These are phyloP conservation scores for Mortierella sp. DNA, from an alignment of 371 early-diverging fungal species.

Conservation along the genomic window DNA sequence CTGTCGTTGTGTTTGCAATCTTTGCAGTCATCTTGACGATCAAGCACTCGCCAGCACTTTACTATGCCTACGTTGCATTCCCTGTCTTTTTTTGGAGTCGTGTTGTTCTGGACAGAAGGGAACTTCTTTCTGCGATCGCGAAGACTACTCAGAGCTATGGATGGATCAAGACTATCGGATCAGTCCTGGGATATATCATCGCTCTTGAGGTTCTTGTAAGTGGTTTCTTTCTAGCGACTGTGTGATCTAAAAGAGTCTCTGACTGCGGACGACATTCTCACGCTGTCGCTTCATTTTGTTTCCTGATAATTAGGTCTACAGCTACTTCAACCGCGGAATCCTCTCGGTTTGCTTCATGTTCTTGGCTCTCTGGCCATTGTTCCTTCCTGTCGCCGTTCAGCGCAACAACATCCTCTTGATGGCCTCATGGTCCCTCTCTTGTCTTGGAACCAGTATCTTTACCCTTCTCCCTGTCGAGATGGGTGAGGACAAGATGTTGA, in stretches of 20 bases:
- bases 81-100: slow-evolving; percentile 90
- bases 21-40: slow-evolving; percentile 68
- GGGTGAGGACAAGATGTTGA: slow-evolving; percentile 78
- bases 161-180: slow-evolving; percentile 41
- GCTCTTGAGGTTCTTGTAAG: slow-evolving; percentile 81
- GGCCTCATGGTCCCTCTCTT: slow-evolving; percentile 74
- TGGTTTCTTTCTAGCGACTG: background rate
- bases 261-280: background rate
- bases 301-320: slow-evolving; percentile 69
- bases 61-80: slow-evolving; percentile 89
- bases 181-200: slow-evolving; percentile 60
- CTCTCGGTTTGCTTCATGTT: slow-evolving; percentile 67
- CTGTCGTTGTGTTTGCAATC: slow-evolving; percentile 56
- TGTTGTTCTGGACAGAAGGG: slow-evolving; percentile 63
- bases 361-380: slow-evolving; percentile 74
- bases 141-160: slow-evolving; percentile 46
- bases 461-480: slow-evolving; percentile 91
- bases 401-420: slow-evolving; percentile 60
- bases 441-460: slow-evolving; percentile 83
- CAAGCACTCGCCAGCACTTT: slow-evolving; percentile 84
- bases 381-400: slow-evolving; percentile 66
- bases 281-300: background rate
- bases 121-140: slow-evolving; percentile 52
- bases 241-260: background rate
- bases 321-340: slow-evolving; percentile 80